Base-by-base conservation (phyloP, 495 filamentous ascomycete genomes). In the Glonium stellatum region DNA sequence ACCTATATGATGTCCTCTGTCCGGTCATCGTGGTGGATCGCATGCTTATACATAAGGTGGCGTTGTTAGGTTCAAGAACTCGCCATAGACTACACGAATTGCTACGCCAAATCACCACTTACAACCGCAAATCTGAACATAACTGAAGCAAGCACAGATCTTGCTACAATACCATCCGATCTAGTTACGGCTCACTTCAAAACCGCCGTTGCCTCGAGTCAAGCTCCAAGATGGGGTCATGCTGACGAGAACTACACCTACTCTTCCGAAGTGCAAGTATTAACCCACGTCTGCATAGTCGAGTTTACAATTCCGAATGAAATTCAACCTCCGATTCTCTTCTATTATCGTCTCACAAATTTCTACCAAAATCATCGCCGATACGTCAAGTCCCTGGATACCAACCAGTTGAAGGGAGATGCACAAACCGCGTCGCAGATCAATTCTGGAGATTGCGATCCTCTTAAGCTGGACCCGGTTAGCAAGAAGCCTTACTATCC, bases 321-420 rank as follows among this genome's bases (percentile, higher is more conserved):
- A 25, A 80, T 99, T 65, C 76, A 78, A 10, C 82, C 92, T 0
- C 91, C 92, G 4, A 85, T 97, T 25, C 80, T 88, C 63, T 80
- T 96, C 71, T 97, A 96, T 75, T 99, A 99, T 73, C 87, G 87
- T 55, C 83, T 99, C 42, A 91, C 90, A 44, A 95, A 99, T 73
- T 99, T 99, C 77, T 99, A 97, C 77, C 93, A 99, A 71, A 99
- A 99, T 72, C 93, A 99, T 70, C 87, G 93, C 58, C 87, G 92
- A 72, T 99, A 99, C 63, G 92, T 96, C 42, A 85, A 87, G 64
- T 96, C 90, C 1, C 82, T 95, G 60, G 87, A 92, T 67, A 79
- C 84, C 56, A 79, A 88, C 62, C 93, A 99, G 72, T 75, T 99
- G 31, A 81, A 85, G 51, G 93, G 92, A 53, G 77, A 86, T 9